Evolutionary conservation across 2,329 filamentous ascomycete genomes (phyloP), one percentile per base, ranked within the genome.

Genomic region (Decorospora gaudefroyi): DNA sequence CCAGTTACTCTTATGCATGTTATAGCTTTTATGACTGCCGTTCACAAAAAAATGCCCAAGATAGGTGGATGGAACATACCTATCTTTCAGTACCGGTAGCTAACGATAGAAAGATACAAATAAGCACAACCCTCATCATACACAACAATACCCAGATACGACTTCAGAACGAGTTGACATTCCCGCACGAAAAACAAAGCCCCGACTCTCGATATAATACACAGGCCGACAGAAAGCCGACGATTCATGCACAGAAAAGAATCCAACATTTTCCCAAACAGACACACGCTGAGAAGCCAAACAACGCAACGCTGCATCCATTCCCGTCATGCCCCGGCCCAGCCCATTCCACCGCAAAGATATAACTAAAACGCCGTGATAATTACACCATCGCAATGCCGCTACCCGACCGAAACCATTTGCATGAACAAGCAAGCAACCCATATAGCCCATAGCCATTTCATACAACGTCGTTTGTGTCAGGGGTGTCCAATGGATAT

Each of bases 401-500:
- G 49, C 55, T 55, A 50, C 41, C 38, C 46, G 47, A 33, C 49
- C 13, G 46, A 34, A 52, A 48, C 46, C 53, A 51, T 48, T 51
- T 46, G 51, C 48, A 54, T 45, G 31, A 37, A 50, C 46, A 54
- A 47, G 47, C 31, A 51, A 49, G 42, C 48, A 49, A 44, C 47
- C 42, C 44, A 40, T 44, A 49, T 55, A 51, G 55, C 55, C 57
- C 62, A n/a, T n/a, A n/a, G n/a, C n/a, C n/a, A 56, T 48, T 59
- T 66, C 65, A 65, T 69, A 63, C 62, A 67, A 66, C 56, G 49
- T 56, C 54, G 49, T 49, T 43, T 38, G 40, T 55, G 47, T 44
- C 37, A 58, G 52, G 42, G 54, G 49, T 62, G 57, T 59, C 57
- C 59, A 61, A 58, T 56, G 65, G 65, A 65, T 69, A 68, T 69